Evolutionary conservation across 345 rosid species (phyloP).

Genomic region (Pugionium cornutum): DNA sequence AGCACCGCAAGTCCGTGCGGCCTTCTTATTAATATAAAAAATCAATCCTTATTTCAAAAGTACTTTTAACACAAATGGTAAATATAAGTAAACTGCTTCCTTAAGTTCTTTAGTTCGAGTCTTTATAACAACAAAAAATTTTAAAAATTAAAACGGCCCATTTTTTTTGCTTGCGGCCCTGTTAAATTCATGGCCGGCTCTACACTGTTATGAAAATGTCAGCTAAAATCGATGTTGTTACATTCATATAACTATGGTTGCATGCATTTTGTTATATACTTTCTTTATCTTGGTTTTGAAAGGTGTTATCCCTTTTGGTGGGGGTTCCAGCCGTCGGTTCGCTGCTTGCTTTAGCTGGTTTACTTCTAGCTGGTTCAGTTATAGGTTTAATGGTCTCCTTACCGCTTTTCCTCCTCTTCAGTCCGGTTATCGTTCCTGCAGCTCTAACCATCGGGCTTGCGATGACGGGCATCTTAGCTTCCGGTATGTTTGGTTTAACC

Average conservation of each 20-base stretch:
- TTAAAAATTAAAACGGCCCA: too few relatives aligned
- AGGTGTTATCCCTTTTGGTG: slow-evolving; percentile 46
- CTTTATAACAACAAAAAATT: too few relatives aligned
- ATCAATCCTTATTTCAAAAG: too few relatives aligned
- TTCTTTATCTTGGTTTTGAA: neutral
- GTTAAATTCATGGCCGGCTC: too few relatives aligned
- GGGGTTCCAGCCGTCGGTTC: slow-evolving; percentile 49
- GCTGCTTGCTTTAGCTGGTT: slow-evolving; percentile 49
- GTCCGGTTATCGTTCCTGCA: slow-evolving; percentile 64
- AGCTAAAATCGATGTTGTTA: neutral
- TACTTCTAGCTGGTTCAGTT: slow-evolving; percentile 49
- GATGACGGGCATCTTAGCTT: slow-evolving; percentile 41
- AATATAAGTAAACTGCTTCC: too few relatives aligned
- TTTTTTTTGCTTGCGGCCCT: too few relatives aligned
- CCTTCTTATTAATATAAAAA: too few relatives aligned
- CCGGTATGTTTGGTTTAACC: slow-evolving; percentile 53
- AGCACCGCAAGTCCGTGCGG: too few relatives aligned
- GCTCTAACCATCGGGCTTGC: slow-evolving; percentile 53
- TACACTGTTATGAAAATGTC: neutral
- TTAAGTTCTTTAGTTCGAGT: too few relatives aligned
- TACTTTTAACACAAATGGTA: too few relatives aligned
- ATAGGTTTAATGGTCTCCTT: slow-evolving; percentile 42
- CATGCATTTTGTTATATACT: neutral
- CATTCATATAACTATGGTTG: neutral
- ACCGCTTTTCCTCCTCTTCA: slow-evolving; percentile 57